phyloP scores from a whole-genome alignment of 1,284 basidiomycete genomes.

The Pseudozyma sp. region DNA sequence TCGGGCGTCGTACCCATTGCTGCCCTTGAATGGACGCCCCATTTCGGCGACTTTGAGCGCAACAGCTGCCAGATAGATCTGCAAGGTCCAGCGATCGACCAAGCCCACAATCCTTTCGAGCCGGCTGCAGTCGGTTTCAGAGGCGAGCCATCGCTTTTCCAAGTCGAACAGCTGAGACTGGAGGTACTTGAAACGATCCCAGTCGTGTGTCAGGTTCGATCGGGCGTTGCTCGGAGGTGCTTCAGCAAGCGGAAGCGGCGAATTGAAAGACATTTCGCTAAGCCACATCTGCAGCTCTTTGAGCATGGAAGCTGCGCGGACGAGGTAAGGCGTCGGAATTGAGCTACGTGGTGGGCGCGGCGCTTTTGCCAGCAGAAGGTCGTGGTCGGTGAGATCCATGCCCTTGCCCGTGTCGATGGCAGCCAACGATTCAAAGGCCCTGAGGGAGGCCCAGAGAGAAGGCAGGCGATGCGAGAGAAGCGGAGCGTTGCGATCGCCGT shows the following conservation, averaged over 20 bases:
- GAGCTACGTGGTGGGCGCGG: constrained; percentile 30
- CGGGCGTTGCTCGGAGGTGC: constrained; percentile 11
- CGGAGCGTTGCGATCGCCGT: constrained; percentile 16
- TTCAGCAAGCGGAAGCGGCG: constrained; percentile 25
- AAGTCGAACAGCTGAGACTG: constrained; percentile 40
- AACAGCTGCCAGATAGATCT: constrained; percentile 30
- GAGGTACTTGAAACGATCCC: constrained; percentile 49
- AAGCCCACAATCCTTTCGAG: constrained; percentile 45
- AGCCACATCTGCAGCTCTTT: constrained; percentile 43
- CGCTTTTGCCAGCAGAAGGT: constrained; percentile 32
- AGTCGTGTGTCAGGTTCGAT: constrained; percentile 37
- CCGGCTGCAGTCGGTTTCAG: constrained; percentile 40
- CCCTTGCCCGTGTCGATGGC: constrained; percentile 35
- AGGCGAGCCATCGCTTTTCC: constrained; percentile 40
- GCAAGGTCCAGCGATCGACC: constrained; percentile 39
- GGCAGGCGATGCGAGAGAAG: constrained; percentile 22
- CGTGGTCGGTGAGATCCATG: constrained; percentile 41
- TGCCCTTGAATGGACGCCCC: constrained; percentile 18
- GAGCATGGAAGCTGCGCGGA: constrained; percentile 20
- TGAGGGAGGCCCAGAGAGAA: constrained; percentile 25
- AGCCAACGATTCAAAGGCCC: constrained; percentile 35
- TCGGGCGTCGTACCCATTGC: constrained; percentile 18
- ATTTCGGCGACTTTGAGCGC: constrained; percentile 32
- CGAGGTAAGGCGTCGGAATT: constrained; percentile 28
- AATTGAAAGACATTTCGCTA: constrained; percentile 26